Evolutionary conservation across 2,329 filamentous ascomycete species (phyloP).

Genomic region (Endoconidiophora laricicola): DNA sequence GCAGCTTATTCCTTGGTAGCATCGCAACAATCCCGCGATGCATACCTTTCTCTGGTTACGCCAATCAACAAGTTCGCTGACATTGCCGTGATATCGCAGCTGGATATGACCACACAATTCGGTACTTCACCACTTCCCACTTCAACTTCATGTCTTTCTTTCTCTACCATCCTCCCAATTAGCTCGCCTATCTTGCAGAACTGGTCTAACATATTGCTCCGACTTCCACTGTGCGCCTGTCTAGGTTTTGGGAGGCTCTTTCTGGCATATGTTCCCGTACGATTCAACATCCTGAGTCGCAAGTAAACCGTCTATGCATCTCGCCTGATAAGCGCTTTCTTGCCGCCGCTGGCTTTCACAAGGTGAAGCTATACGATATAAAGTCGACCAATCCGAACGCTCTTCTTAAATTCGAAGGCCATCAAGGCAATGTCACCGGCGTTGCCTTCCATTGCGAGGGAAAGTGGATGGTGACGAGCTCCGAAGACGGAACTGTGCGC

Average conservation of each 20-base stretch:
- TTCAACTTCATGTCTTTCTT: not conserved
- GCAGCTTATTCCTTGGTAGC: too few species aligned
- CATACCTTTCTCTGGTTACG: too few species aligned
- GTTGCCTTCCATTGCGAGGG: slow-evolving; percentile 97
- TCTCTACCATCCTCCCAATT: not conserved
- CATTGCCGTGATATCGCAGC: slow-evolving; percentile 21
- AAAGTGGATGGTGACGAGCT: slow-evolving; percentile 99
- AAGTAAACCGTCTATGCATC: slow-evolving; percentile 96
- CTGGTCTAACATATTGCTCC: not conserved
- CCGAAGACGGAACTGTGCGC: slow-evolving; percentile 90
- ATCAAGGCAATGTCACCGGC: slow-evolving; percentile 89
- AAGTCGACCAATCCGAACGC: slow-evolving; percentile 95
- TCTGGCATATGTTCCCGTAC: slow-evolving; percentile 96
- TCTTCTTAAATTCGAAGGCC: slow-evolving; percentile 84
- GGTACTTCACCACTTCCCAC: slow-evolving; percentile 23
- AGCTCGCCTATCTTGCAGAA: slow-evolving; percentile 1
- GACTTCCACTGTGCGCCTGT: slow-evolving; percentile 1
- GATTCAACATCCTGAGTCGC: slow-evolving; percentile 93
- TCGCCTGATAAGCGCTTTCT: slow-evolving; percentile 95
- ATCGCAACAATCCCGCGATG: too few species aligned
- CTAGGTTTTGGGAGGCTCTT: slow-evolving; percentile 92
- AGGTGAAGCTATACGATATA: slow-evolving; percentile 96
- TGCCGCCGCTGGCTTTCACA: slow-evolving; percentile 62
- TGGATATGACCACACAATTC: slow-evolving; percentile 47
- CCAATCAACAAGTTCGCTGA: too few species aligned